Evolutionary conservation across 805 yeast genomes (phyloP).

Genomic region (Yarrowia yakushimensis): DNA sequence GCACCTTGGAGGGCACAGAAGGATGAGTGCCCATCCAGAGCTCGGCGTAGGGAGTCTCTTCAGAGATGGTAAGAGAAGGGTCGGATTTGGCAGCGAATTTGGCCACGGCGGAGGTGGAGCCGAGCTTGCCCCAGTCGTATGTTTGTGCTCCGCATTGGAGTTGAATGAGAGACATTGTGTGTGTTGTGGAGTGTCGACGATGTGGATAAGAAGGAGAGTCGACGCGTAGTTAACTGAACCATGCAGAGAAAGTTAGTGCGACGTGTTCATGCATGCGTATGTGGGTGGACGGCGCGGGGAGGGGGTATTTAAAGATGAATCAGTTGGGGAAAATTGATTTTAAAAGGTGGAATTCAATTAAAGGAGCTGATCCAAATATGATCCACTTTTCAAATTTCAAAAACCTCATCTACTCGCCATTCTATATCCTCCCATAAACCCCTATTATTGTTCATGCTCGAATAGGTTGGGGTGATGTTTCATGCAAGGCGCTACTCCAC

Average conservation of each 20-base stretch:
- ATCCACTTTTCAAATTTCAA: no score
- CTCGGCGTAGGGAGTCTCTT: slow-evolving; percentile 87
- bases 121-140: slow-evolving; percentile 85
- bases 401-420: no score
- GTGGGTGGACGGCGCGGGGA: neutral
- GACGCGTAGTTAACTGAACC: neutral
- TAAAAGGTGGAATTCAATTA: no score
- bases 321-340: no score
- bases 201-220: neutral
- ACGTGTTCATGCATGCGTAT: slow-evolving; percentile 5
- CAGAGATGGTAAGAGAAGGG: slow-evolving; percentile 59
- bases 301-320: no score
- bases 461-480: neutral
- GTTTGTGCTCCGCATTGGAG: slow-evolving; percentile 52
- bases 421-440: neutral
- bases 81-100: slow-evolving; percentile 73
- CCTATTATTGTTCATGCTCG: neutral
- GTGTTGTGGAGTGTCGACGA: neutral
- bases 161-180: slow-evolving; percentile 32
- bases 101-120: slow-evolving; percentile 83
- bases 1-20: slow-evolving; percentile 71
- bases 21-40: slow-evolving; percentile 99
- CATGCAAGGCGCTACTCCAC: neutral
- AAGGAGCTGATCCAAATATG: neutral
- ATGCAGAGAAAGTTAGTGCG: neutral